phyloP scores from a whole-genome alignment of 139 green algal genomes.

The Mychonastes homosphaera region DNA sequence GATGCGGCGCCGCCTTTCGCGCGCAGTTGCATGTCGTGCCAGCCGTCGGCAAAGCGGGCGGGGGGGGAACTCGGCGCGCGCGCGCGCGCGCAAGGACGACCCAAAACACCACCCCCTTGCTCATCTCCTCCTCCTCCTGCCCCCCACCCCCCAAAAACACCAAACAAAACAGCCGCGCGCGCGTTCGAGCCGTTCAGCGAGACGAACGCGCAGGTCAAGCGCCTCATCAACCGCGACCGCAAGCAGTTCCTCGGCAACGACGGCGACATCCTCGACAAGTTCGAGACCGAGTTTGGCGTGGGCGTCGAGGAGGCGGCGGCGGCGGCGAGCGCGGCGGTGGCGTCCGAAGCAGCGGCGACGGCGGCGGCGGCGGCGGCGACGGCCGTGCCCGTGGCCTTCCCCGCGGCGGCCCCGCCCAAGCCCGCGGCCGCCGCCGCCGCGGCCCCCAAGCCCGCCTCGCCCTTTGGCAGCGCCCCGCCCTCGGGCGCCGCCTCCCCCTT shows the following conservation, averaged over 20 bases:
- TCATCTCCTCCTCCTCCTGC: too few relatives aligned
- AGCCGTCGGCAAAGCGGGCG: too few relatives aligned
- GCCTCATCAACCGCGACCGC: constrained; percentile 57
- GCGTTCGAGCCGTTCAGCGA: constrained; percentile 46
- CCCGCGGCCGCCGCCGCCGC: constrained; percentile 2
- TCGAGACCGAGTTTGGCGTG: constrained; percentile 29
- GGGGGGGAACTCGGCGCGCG: too few relatives aligned
- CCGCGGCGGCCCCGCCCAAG: neutral
- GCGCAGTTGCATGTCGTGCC: too few relatives aligned
- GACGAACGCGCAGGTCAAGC: constrained; percentile 51
- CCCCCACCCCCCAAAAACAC: too few relatives aligned
- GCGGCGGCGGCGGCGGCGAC: constrained; percentile 1
- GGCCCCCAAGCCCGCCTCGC: constrained; percentile 24
- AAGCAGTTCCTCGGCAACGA: constrained; percentile 60
- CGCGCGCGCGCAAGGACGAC: too few relatives aligned
- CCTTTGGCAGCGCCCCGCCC: constrained; percentile 16
- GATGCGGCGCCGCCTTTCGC: too few relatives aligned
- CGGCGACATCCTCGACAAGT: constrained; percentile 36
- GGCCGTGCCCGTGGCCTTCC: constrained; percentile 3
- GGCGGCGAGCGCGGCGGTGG: neutral
- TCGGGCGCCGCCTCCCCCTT: constrained; percentile 6
- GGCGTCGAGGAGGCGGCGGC: constrained; percentile 6
- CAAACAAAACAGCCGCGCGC: too few relatives aligned
- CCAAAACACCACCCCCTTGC: too few relatives aligned
- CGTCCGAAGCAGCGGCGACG: constrained; percentile 8